Evolutionary conservation across 768 basidiomycete species (phyloP), one percentile per base, ranked within the genome.

Genomic region (Collybiopsis luxurians): DNA sequence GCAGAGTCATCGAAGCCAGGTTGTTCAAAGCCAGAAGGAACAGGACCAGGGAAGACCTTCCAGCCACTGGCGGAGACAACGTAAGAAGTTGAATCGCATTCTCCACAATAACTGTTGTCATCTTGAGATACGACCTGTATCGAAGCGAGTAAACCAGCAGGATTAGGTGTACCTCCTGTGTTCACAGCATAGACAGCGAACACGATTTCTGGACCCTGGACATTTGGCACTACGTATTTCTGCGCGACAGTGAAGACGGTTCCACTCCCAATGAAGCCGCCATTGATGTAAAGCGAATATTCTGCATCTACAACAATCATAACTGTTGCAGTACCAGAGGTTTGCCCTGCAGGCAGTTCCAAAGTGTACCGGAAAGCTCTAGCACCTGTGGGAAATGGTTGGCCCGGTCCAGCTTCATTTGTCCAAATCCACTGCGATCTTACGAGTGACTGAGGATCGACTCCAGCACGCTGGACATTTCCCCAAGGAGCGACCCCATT

Each of bases 351-450:
- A 6, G 67, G 56, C 4, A 59, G 51, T n/a, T 51, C 39, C 45
- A 67, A 59, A 2, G n/a, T n/a, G n/a, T n/a, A n/a, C n/a, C n/a
- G n/a, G n/a, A n/a, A n/a, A n/a, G n/a, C n/a, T n/a, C n/a, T 64
- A 12, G 60, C 48, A 34, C 61, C 61, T 3, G 66, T 56, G 6
- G 66, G 62, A 28, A 64, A 39, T 24, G n/a, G 4, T 12, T 36
- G 15, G 21, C 52, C 52, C 13, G 13, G 21, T 4, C 56, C 49
- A 11, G 51, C 47, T 42, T 63, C 60, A 19, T 60, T 44, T 6
- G 65, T 64, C 70, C 69, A 71, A 45, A 71, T 67, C 70, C 70
- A 71, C 3, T 56, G 58, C 2, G 70, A 63, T 53, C 54, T 31
- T 5, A 56, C 51, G 42, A 71, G 55, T 0, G 61, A 46, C 12